Base-by-base conservation (phyloP, 208 protist genomes). In the Trypanosoma mega region DNA sequence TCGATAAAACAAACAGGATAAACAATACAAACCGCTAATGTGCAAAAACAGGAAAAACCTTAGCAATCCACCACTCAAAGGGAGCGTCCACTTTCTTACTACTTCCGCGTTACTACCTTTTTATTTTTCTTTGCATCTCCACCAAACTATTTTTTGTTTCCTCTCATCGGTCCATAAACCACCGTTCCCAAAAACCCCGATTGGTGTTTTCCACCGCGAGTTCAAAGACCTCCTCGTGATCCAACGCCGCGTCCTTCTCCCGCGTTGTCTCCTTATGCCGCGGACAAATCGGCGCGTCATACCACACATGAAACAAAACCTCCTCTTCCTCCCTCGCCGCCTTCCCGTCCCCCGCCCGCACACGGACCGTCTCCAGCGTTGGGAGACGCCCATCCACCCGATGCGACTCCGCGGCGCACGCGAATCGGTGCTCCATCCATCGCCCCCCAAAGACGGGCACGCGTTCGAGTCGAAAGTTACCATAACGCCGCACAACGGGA, bases 171-270 rank as follows among this genome's bases (percentile, higher is more conserved):
- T 94, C 83, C 58, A 94, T 43, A 47, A 91, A 94, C 64, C 68
- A 89, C 27, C 60, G 65, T 51, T 93, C 87, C 68, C 68, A 88
- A 54, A 80, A 83, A 4, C 66, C 72, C 12, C 76, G 57, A 24
- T 82, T 77, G 29, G 46, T 72, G 41, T 80, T 66, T 36, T 85
- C 76, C 8, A 85, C 70, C 1, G 87, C 87, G 12, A 94, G 63
- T 61, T 94, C 82, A 59, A 92, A 87, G 30, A 79, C 75, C 60
- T 94, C 87, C 20, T 69, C 55, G 48, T 94, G 87, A 16, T 65
- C 74, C 33, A 75, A 59, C 49, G 77, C 67, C 18, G 72, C 75
- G 21, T 82, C 85, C 36, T 63, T 74, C 69, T 94, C 87, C 27
- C 51, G 43, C 47, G 74, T 55, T 14, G 76, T 82, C 12, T 74